Percentiles rank a stretch among this genome's conserved stretches.
These are phyloP conservation scores for Silene latifolia DNA, from an alignment of 148 eudicot genomes.

Conservation along the genomic window DNA sequence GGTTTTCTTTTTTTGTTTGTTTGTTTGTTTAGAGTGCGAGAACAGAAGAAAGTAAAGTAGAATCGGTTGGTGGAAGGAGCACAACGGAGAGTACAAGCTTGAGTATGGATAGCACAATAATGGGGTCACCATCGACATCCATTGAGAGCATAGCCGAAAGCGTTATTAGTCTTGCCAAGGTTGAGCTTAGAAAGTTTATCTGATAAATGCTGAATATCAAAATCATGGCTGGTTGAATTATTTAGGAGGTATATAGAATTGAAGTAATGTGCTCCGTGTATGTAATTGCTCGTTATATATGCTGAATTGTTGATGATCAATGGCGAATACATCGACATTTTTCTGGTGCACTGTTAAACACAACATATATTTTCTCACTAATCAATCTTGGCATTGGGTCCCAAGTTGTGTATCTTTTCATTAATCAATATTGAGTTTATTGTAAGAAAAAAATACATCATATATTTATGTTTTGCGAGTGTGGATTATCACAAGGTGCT, in stretches of 20 bases:
- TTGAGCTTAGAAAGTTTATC: conserved; percentile 23
- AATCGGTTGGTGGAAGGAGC: conserved; percentile 18
- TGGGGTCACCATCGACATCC: background rate
- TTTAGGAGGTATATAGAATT: background rate
- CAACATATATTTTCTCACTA: too few species aligned
- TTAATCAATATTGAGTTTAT: too few species aligned
- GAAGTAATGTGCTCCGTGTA: background rate
- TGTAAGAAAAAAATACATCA: too few species aligned
- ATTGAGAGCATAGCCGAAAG: background rate
- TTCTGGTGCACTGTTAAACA: too few species aligned
- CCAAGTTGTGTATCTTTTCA: too few species aligned
- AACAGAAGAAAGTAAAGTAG: conserved; percentile 21
- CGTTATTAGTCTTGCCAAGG: conserved; percentile 4
- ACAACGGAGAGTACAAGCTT: conserved; percentile 17
- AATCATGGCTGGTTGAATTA: background rate
- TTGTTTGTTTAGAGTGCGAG: conserved; percentile 11
- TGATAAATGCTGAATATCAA: background rate
- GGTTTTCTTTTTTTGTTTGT: too few species aligned
- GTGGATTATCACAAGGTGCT: too few species aligned
- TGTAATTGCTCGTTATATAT: conserved; percentile 24
- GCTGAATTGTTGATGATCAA: background rate
- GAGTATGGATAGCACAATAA: conserved; percentile 19
- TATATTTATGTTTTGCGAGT: too few species aligned
- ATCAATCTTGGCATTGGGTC: too few species aligned
- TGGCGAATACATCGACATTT: too few species aligned